phyloP scores from a whole-genome alignment of 2,329 filamentous ascomycete species.

The Pestalotiopsis sp. region DNA sequence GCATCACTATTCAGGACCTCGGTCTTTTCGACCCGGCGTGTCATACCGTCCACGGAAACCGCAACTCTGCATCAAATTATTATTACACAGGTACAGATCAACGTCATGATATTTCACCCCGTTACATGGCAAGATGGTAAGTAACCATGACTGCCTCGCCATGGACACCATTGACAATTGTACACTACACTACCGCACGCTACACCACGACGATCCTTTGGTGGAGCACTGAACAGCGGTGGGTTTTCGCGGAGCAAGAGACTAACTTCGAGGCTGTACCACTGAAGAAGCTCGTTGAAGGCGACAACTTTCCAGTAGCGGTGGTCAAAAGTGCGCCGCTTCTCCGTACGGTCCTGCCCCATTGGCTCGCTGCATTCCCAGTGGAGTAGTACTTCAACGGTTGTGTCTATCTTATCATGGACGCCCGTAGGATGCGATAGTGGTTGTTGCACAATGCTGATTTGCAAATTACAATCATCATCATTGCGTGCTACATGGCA shows the following conservation, averaged over 20 bases:
- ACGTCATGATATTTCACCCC: neutral
- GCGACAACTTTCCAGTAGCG: neutral
- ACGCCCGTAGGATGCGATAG: neutral
- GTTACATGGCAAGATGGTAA: neutral
- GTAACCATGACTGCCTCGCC: neutral
- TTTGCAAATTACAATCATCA: neutral
- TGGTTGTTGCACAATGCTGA: neutral
- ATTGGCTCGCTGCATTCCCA: neutral
- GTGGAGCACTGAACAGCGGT: neutral
- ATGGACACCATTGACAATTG: neutral
- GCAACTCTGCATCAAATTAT: too few relatives aligned
- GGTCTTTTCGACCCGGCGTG: too few relatives aligned
- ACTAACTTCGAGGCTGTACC: neutral
- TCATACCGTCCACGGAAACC: too few relatives aligned
- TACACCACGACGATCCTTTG: neutral
- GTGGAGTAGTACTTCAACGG: neutral
- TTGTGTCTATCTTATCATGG: neutral
- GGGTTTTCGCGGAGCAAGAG: neutral
- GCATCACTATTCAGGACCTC: too few relatives aligned
- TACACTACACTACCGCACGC: neutral
- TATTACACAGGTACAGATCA: neutral
- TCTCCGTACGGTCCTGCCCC: neutral
- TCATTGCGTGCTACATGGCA: neutral
- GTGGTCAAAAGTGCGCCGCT: neutral
- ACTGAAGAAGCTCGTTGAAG: neutral